Conservation (phyloP, 129 eudicot genomes). For the Arctium minus region DNA sequence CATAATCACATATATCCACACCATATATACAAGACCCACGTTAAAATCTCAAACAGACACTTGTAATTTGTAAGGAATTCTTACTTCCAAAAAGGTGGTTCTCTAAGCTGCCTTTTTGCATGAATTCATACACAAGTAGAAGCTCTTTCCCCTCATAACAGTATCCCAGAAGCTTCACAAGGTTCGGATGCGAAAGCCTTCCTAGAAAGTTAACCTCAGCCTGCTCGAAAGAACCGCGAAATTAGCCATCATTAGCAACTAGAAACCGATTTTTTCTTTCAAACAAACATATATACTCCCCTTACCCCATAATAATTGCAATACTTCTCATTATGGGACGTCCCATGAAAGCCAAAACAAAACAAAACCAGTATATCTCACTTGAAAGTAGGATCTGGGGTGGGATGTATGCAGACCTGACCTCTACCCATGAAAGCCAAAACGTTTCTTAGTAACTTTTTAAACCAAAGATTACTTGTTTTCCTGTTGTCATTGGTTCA, state of each 20-base stretch:
- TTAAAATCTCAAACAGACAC: neutral
- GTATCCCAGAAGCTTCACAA: constrained; percentile 82
- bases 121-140: constrained; percentile 86
- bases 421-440: too few relatives aligned
- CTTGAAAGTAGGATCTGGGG: too few relatives aligned
- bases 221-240: constrained; percentile 31
- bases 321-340: too few relatives aligned
- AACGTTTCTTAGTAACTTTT: neutral
- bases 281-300: neutral
- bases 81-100: constrained; percentile 95
- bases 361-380: too few relatives aligned
- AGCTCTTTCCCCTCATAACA: constrained; percentile 80
- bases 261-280: neutral
- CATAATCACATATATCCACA: neutral
- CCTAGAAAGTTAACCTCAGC: constrained; percentile 86
- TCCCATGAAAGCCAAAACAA: too few relatives aligned
- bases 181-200: constrained; percentile 84
- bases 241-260: neutral
- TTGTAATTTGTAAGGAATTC: constrained; percentile 12
- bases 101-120: constrained; percentile 94
- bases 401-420: too few relatives aligned
- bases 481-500: too few relatives aligned
- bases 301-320: too few relatives aligned
- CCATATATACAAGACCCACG: neutral
- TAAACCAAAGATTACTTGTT: neutral